Conservation (phyloP, 352 stramenopile genomes). For the Globisporangium iwayamae region DNA sequence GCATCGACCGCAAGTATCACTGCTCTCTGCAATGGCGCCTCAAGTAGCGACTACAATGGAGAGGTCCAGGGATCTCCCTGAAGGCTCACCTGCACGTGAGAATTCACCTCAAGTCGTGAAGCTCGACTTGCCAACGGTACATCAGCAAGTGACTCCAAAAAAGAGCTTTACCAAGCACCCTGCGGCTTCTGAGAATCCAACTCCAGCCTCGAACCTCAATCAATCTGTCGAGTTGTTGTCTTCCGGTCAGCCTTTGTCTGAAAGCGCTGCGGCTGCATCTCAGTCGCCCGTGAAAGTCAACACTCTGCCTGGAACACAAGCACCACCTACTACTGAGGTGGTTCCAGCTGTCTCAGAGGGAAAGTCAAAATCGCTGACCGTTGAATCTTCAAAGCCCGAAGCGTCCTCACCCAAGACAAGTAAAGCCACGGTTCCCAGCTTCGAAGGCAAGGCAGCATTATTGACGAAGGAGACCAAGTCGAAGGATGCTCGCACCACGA, state of each 20-base stretch:
- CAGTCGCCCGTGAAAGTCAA: not conserved
- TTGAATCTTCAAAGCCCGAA: not conserved
- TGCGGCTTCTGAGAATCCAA: not conserved
- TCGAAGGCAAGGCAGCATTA: not conserved
- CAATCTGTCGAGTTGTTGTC: not conserved
- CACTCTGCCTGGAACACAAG: not conserved
- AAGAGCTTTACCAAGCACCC: not conserved
- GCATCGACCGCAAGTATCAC: not conserved
- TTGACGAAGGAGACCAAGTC: not conserved
- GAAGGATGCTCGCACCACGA: slow-evolving; percentile 1
- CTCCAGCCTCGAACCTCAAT: not conserved
- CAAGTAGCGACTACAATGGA: not conserved
- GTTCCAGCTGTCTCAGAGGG: not conserved
- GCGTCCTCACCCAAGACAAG: not conserved
- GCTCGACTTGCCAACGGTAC: not conserved
- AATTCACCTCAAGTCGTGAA: not conserved
- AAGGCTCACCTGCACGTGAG: not conserved
- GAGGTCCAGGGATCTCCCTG: not conserved
- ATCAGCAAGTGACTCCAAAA: not conserved
- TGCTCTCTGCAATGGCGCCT: not conserved
- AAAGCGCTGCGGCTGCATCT: not conserved
- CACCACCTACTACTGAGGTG: no score
- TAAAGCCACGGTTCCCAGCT: not conserved
- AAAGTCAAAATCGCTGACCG: not conserved
- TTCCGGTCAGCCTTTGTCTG: not conserved